Evolutionary conservation across 2,329 filamentous ascomycete genomes (phyloP), one percentile per base, ranked within the genome.

Genomic region (Penicillium sp.): DNA sequence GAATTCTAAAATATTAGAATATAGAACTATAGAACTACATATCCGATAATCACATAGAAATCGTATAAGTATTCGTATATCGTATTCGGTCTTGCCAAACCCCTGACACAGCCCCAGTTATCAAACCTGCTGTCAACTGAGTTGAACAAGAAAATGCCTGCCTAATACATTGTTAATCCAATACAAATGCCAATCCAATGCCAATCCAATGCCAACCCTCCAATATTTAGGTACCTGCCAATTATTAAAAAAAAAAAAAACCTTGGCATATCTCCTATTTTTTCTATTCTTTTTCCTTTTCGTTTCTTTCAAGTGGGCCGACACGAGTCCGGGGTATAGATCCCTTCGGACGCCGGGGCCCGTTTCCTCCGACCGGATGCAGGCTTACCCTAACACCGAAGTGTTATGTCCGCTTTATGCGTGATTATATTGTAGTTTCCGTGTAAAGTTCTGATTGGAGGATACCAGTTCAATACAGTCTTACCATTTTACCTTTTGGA

Each of bases 361-460:
- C 59, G 56, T 60, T 59, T 31, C 41, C 31, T 58, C 64, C 64
- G 64, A 65, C 43, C 61, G 63, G 61, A 65, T 62, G 57, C 35
- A 40, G 21, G 31, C 25, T 48, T 46, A 37, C 48, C 54, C 53
- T 49, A 57, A 53, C 46, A 48, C 62, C 60, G 55, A 31, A 2
- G n/a, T 42, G 21, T 38, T 47, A 53, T 40, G 23, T 56, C 54
- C 40, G 54, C 19, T 33, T 8, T 33, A 33, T 31, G 19, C 40
- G 25, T 41, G n/a, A 51, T 43, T 43, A 43, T 23, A 23, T 29
- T 31, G 27, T 19, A 23, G 29, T 29, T 35, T 10, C 19, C 46
- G 21, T 13, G 35, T 50, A 50, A 12, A 21, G 25, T 21, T 9
- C 6, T 49, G 47, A 25, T 27, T n/a, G 23, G 17, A 19, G 31